Conservation (phyloP, 495 filamentous ascomycete species). For the Penicillium fimorum region DNA sequence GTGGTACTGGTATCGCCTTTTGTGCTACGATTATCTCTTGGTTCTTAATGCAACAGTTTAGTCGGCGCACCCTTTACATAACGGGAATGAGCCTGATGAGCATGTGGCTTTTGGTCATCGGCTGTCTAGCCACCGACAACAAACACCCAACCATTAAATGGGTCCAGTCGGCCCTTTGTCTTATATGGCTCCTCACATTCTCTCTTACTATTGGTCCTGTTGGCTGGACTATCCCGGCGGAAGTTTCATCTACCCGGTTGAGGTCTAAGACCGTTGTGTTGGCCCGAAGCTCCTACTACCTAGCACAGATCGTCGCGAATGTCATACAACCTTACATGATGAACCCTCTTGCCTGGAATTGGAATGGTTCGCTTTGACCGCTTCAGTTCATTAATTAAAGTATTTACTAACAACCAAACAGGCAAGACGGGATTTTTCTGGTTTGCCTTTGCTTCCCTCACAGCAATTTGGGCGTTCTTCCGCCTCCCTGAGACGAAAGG, state of each 20-base stretch:
- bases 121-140: slow-evolving; percentile 30
- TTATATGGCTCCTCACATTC: slow-evolving; percentile 44
- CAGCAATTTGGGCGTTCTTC: slow-evolving; percentile 38
- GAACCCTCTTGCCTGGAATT: slow-evolving; percentile 40
- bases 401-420: background rate
- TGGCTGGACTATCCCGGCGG: slow-evolving; percentile 34
- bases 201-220: slow-evolving; percentile 44
- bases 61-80: slow-evolving; percentile 53
- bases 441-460: slow-evolving; percentile 24
- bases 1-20: slow-evolving; percentile 45
- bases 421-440: slow-evolving; percentile 44
- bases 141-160: slow-evolving; percentile 24
- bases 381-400: background rate
- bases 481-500: slow-evolving; percentile 45
- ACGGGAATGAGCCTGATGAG: slow-evolving; percentile 45
- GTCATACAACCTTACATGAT: slow-evolving; percentile 38
- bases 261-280: slow-evolving; percentile 38
- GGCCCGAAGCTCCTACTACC: slow-evolving; percentile 34
- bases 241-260: slow-evolving; percentile 40
- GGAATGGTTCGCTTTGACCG: slow-evolving; percentile 14
- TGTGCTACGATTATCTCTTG: slow-evolving; percentile 52
- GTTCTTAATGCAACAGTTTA: slow-evolving; percentile 47
- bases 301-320: slow-evolving; percentile 29
- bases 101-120: slow-evolving; percentile 43
- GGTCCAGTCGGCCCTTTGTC: slow-evolving; percentile 32